Evolutionary conservation across 2,329 filamentous ascomycete species (phyloP), one percentile per base, ranked within the genome.

Genomic region (Graphilbum fragrans): DNA sequence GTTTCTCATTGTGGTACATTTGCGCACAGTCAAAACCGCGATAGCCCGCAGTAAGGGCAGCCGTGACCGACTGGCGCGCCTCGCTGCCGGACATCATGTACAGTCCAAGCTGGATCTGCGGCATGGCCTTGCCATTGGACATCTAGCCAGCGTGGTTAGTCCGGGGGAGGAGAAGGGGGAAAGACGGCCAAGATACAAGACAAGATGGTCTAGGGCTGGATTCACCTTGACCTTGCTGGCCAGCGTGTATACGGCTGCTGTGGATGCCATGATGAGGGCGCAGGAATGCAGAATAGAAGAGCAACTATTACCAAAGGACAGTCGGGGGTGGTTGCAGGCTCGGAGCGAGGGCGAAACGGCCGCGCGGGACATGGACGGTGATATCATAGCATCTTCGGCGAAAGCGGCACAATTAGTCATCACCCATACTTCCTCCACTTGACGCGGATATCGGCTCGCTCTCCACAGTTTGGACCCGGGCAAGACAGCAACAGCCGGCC

Each of bases 101-200:
- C 11, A 86, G 74, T 5, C 82, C 82, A 1, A 86, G 70, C 49
- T 86, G 82, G 49, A 86, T 76, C 51, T 72, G 74, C 14, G 82
- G 82, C 59, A 86, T 85, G 14, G 65, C 65, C 42, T 72, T 61
- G 53, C 78, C 77, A 65, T 82, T 83, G 51, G 73, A 59, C 42
- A 82, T 70, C 66, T 77, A 48, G 42, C 14, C 7, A 19, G 8
- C 11, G 5, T 19, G 5, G 14, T 5, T 34, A 8, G 3, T 34
- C 29, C 5, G 6, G 9, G 9, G 16, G 29, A 14, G 9, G 29
- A 16, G 29, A 16, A 16, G 9, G 29, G 29, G 29, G 29, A 12
- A n/a, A n/a, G n/a, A 12, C 7, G 23, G 29, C 11, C 29, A 31
- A 31, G 14, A 31, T 5, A 8, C 11, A 16, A 5, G 14, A 16